Percentiles rank a stretch among this genome's conserved stretches.
Conservation (phyloP, 257 asterid genomes). For the Anisodus acutangulus region DNA sequence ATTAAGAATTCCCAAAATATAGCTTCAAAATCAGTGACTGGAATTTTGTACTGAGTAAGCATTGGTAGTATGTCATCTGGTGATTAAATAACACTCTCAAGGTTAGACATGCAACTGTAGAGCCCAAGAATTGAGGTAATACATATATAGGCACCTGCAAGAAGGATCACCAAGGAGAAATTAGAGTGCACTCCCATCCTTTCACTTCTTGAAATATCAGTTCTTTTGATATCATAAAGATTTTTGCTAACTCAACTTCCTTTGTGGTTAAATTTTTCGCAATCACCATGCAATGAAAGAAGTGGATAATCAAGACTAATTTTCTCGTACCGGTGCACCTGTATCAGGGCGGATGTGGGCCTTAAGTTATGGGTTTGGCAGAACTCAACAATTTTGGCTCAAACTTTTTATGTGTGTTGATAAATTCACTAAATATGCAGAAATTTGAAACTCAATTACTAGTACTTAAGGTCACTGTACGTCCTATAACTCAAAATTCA, state of each 20-base stretch:
- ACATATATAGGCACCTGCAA: constrained; percentile 53
- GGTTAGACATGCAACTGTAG: constrained; percentile 57
- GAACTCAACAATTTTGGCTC: neutral
- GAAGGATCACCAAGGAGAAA: neutral
- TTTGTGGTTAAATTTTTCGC: neutral
- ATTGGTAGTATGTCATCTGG: constrained; percentile 43
- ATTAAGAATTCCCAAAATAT: constrained; percentile 51
- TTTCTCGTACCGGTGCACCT: neutral
- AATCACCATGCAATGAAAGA: neutral
- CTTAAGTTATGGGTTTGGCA: neutral
- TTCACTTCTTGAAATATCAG: neutral
- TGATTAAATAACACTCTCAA: constrained; percentile 45
- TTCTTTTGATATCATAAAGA: neutral
- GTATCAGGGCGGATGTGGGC: too few species aligned
- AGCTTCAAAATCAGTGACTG: constrained; percentile 58
- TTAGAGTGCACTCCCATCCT: neutral
- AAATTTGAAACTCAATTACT: neutral
- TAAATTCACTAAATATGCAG: neutral
- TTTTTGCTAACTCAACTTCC: neutral
- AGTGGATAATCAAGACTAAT: neutral
- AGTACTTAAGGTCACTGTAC: neutral
- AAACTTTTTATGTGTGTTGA: neutral
- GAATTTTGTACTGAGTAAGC: constrained; percentile 45
- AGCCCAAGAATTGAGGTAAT: constrained; percentile 49
- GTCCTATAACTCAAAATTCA: neutral